Evolutionary conservation across 2,329 filamentous ascomycete genomes (phyloP).

Genomic region (Arthrobotrys sphaeroides): DNA sequence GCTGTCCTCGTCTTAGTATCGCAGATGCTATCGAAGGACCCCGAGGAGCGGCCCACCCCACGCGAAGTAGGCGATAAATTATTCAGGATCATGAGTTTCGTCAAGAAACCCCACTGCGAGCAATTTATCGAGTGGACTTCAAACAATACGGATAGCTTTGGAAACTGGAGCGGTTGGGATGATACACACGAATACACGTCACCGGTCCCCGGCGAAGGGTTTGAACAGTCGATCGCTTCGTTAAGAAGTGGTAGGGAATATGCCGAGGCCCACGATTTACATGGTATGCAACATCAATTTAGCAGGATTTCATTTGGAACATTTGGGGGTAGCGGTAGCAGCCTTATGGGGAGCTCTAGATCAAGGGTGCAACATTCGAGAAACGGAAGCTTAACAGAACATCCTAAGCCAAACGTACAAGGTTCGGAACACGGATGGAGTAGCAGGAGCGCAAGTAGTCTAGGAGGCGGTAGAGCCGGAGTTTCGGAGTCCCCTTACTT

Average conservation of each 20-base stretch:
- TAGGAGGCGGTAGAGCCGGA: neutral
- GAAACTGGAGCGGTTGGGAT: constrained; percentile 53
- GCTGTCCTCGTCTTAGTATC: constrained; percentile 53
- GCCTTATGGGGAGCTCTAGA: neutral
- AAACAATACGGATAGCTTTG: constrained; percentile 31
- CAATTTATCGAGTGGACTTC: constrained; percentile 43
- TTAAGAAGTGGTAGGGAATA: constrained; percentile 10
- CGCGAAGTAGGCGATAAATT: constrained; percentile 54
- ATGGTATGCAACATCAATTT: constrained; percentile 39
- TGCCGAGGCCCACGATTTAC: constrained; percentile 14
- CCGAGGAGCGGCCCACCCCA: constrained; percentile 54
- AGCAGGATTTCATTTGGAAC: constrained; percentile 45
- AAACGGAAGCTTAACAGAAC: constrained; percentile 12
- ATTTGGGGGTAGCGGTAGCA: constrained; percentile 15
- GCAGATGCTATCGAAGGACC: constrained; percentile 56
- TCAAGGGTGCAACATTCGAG: constrained; percentile 25
- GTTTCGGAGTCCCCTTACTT: constrained; percentile 23
- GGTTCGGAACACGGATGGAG: constrained; percentile 11
- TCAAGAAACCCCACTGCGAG: constrained; percentile 52
- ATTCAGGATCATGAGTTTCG: constrained; percentile 46
- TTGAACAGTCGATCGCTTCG: neutral
- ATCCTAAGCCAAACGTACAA: neutral
- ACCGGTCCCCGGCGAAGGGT: neutral
- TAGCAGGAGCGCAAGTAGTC: constrained; percentile 16
- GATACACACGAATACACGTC: constrained; percentile 42